phyloP scores from a whole-genome alignment of 768 basidiomycete genomes.

The Polyporus arcularius region DNA sequence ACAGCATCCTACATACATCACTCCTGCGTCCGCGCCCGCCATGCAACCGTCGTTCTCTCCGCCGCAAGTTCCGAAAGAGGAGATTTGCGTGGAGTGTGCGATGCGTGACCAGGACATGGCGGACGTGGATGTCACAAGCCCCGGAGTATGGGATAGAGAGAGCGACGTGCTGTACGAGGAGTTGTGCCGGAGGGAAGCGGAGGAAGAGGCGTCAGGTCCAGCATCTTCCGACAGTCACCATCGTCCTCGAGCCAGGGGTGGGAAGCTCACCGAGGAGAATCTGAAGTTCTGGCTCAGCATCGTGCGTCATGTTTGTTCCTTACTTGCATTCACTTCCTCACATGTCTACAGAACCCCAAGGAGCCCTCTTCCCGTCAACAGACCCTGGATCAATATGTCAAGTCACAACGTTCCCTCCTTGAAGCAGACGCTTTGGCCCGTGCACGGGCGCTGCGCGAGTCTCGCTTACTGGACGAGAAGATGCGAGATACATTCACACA shows the following conservation, averaged over 20 bases:
- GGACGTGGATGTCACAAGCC: constrained; percentile 85
- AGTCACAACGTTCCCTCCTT: constrained; percentile 75
- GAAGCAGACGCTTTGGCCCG: constrained; percentile 83
- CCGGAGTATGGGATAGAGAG: constrained; percentile 89
- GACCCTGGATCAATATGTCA: constrained; percentile 80
- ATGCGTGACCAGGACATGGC: constrained; percentile 99
- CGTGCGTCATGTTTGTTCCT: constrained; percentile 43
- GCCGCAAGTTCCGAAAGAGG: constrained; percentile 60
- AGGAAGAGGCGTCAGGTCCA: constrained; percentile 60
- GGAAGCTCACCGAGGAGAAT: constrained; percentile 73
- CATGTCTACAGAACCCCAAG: constrained; percentile 71
- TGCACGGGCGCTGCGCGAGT: constrained; percentile 76
- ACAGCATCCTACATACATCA: constrained; percentile 79
- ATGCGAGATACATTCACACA: constrained; percentile 83
- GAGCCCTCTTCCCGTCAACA: constrained; percentile 86
- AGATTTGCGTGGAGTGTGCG: constrained; percentile 94
- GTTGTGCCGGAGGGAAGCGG: constrained; percentile 66
- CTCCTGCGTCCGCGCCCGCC: constrained; percentile 50
- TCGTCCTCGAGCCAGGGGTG: constrained; percentile 66
- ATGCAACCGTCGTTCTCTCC: constrained; percentile 62
- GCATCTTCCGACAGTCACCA: constrained; percentile 51
- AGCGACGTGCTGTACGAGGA: constrained; percentile 86
- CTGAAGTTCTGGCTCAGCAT: constrained; percentile 78
- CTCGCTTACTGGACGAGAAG: constrained; percentile 69
- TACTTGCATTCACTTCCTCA: not conserved